Evolutionary conservation across 257 asterid genomes (phyloP), one percentile per base, ranked within the genome.

Genomic region (Solanum chilense): DNA sequence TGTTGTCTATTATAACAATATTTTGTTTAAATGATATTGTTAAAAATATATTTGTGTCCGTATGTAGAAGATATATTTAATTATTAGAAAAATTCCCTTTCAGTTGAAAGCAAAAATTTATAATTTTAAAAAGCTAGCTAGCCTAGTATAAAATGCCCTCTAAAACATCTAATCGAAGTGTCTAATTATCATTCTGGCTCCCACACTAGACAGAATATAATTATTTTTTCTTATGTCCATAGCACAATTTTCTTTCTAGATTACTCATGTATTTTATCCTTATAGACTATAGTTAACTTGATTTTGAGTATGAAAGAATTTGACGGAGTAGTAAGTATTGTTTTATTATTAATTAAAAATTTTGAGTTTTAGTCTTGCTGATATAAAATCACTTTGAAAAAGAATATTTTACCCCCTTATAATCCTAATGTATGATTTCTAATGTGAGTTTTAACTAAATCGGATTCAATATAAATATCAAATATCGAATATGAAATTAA

Each of bases 251-350:
- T 45, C 41, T 78, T 25, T 78, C 16, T 25, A 78, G 41, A 15
- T 45, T 78, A 25, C 5, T 45, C 64, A 27, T 78, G n/a, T 0
- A 21, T 44, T 18, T 35, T 73, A 23, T 25, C 20, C 29, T 37
- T 27, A 78, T 29, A 78, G 42, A 33, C 5, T 3, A 33, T 3
- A 33, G 47, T 16, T 5, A 9, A 78, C 5, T 12, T 21, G 23
- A 23, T 27, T 21, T 37, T 11, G 37, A 27, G 9, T 3, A 0
- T 8, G 6, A 33, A 71, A 5, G 6, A 0, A 16, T 10, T 0
- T 16, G 3, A 20, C 2, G 5, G 7, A 31, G 0, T 16, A 4
- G 1, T 71, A 35, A 35, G 0, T 73, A 18, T 2, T 35, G 0
- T 8, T 71, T 16, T 6, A 73, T 35, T 31, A 0, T 70, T 70